Base-by-base conservation (phyloP, 2,329 filamentous ascomycete species). In the Hypoxylon sp. region DNA sequence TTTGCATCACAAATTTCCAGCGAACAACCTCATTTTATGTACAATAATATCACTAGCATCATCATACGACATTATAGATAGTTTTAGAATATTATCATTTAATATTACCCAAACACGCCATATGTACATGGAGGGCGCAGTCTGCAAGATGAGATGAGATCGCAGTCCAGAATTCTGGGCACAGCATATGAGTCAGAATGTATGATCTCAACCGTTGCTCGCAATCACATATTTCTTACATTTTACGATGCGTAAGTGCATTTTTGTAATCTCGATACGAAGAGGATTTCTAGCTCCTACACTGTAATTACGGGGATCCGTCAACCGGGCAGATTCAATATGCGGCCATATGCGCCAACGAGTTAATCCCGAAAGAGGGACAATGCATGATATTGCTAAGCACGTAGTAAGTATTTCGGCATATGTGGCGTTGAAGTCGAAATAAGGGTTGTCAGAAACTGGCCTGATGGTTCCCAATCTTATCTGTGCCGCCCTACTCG, bases 61-160 rank as follows among this genome's bases (percentile, higher is more conserved):
- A 63, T 49, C 59, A 49, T 49, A 63, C 17, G 30, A 51, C 11
- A 56, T 41, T 21, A 48, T 56, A 65, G 45, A 61, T 30, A 60
- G 2, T 36, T 36, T 11, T 55, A 56, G 48, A 61, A 14, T 61
- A 64, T 67, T 56, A 67, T 64, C 11, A 55, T 19, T 64, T 64
- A 62, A 69, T 67, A 53, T 38, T 60, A 60, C 25, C 32, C 28
- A 30, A 50, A 17, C 43, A 43, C 9, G 50, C 14, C 34, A 23
- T 25, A 28, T 13, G 14, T 46, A 25, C 25, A 48, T 60, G 32
- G 25, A 60, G 45, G 38, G 53, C 53, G 53, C 23, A 46, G 19
- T 17, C 28, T 46, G 34, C 11, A 23, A 56, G 53, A 56, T 56
- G 53, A 56, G 45, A 56, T 43, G 38, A 43, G 38, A 43, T 36